Conservation (phyloP, 2,329 filamentous ascomycete genomes). For the Alternaria triticina region DNA sequence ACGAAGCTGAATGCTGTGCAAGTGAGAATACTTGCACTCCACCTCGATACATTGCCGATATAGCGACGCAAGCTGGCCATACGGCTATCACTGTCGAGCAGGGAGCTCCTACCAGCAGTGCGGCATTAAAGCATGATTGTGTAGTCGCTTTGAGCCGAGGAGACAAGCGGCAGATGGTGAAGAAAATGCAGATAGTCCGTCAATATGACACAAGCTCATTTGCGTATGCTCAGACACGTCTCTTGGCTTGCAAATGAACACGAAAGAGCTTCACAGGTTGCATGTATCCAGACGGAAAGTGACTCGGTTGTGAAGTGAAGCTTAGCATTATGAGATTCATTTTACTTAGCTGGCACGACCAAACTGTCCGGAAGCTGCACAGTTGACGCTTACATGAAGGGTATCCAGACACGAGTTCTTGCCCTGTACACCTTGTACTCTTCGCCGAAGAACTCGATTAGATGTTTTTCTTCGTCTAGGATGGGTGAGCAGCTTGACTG, state of each 20-base stretch:
- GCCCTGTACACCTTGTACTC: constrained; percentile 79
- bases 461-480: constrained; percentile 75
- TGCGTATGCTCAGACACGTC: neutral
- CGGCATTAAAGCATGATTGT: neutral
- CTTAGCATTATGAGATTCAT: neutral
- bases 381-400: constrained; percentile 63
- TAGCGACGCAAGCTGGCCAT: neutral
- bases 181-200: neutral
- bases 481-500: constrained; percentile 2
- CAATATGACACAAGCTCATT: neutral
- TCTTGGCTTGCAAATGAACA: neutral
- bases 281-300: neutral
- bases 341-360: neutral
- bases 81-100: neutral
- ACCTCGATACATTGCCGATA: neutral
- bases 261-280: neutral
- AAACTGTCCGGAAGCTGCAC: neutral
- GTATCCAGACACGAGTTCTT: constrained; percentile 78
- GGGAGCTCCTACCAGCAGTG: neutral
- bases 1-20: neutral
- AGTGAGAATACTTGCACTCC: neutral
- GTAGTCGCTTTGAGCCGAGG: neutral
- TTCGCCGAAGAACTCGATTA: constrained; percentile 82
- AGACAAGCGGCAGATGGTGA: neutral
- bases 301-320: neutral